Evolutionary conservation across 2,329 filamentous ascomycete genomes (phyloP).

Genomic region (Pseudogymnoascus sp.): DNA sequence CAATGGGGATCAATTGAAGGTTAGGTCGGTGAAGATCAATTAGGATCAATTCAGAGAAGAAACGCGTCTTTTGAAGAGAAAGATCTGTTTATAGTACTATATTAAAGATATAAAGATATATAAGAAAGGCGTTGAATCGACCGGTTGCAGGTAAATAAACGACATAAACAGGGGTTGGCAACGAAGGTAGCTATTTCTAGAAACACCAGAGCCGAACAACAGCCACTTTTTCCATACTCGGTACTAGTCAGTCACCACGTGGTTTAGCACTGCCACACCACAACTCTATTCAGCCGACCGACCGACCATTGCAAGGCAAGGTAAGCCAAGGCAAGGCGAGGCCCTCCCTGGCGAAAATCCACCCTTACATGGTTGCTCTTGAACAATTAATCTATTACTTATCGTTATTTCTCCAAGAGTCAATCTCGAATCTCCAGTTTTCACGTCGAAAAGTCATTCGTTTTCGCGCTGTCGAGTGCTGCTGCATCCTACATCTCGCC

Average conservation of each 20-base stretch:
- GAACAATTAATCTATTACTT: neutral
- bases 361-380: neutral
- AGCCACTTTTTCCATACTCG: neutral
- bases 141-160: neutral
- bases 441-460: neutral
- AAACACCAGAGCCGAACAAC: no score
- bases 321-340: neutral
- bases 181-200: neutral
- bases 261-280: slow-evolving; percentile 2
- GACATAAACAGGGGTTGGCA: neutral
- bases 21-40: neutral
- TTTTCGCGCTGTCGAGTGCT: neutral
- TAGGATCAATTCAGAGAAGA: neutral
- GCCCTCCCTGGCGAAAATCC: neutral
- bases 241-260: slow-evolving; percentile 8
- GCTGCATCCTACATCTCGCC: neutral
- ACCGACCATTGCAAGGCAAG: neutral
- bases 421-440: neutral
- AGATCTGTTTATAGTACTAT: neutral
- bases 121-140: neutral
- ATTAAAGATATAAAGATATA: no score
- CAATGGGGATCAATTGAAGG: neutral
- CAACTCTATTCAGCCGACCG: slow-evolving; percentile 2
- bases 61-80: neutral
- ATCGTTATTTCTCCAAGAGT: neutral